A percentile compares a stretch with the other conserved stretches of the same genome.
Evolutionary conservation across 2,329 filamentous ascomycete species (phyloP).

Genomic region (Fusarium proliferatum): DNA sequence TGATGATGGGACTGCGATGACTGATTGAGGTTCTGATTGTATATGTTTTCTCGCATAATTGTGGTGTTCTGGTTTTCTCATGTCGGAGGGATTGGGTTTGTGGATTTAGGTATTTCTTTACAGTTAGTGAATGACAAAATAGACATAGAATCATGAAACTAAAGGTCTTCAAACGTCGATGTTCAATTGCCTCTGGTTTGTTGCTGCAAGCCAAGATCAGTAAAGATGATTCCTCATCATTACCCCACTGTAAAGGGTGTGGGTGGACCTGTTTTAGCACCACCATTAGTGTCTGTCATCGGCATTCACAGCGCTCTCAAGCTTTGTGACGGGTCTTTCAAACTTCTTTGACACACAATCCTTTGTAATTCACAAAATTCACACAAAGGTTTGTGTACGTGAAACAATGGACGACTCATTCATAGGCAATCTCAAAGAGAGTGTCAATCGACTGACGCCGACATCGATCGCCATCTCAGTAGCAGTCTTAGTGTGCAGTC

Average conservation of each 20-base stretch:
- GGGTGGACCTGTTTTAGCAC: not conserved
- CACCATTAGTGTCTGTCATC: not conserved
- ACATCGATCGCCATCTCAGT: not conserved
- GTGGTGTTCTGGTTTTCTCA: constrained; percentile 3
- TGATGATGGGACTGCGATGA: not conserved
- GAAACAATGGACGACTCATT: not conserved
- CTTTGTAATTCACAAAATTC: not conserved
- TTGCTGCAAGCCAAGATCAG: not conserved
- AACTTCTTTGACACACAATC: not conserved
- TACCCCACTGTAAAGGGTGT: not conserved
- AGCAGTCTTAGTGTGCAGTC: not conserved
- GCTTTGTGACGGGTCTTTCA: not conserved
- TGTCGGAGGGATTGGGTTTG: not conserved
- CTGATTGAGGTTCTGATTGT: not conserved
- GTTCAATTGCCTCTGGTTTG: not conserved
- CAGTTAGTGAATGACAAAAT: not conserved
- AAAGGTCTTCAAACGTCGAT: too few relatives aligned
- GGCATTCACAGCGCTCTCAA: not conserved
- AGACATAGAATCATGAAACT: not conserved
- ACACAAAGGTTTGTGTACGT: not conserved
- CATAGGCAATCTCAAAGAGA: not conserved
- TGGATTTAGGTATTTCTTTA: not conserved
- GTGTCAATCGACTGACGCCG: not conserved
- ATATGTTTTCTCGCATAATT: constrained; percentile 1
- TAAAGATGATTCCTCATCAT: not conserved